A percentile compares a stretch with the other conserved stretches of the same genome.
phyloP scores from a whole-genome alignment of 2,329 filamentous ascomycete species.

The Keithomyces neogunnii region DNA sequence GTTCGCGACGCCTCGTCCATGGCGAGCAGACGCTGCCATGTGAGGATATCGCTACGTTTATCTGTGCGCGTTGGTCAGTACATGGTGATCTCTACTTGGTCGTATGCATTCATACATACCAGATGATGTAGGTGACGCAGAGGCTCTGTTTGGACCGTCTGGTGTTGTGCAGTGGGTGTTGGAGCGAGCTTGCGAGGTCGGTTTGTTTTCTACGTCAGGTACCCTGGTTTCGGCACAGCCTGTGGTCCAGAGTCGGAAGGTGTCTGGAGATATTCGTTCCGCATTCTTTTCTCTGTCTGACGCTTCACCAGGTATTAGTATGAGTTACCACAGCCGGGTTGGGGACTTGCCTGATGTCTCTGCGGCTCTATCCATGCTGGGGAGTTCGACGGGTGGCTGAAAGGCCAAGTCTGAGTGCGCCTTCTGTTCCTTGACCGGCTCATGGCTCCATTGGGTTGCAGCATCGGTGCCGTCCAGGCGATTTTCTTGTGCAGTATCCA shows the following conservation, averaged over 20 bases:
- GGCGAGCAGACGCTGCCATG: not conserved
- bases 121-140: not conserved
- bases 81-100: not conserved
- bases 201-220: too few species aligned
- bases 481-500: not conserved
- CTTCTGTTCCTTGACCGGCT: not conserved
- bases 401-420: too few species aligned
- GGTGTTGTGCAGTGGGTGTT: not conserved
- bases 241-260: slow-evolving; percentile 29
- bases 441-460: not conserved
- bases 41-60: not conserved
- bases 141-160: not conserved
- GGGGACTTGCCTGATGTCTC: too few species aligned
- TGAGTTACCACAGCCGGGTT: not conserved
- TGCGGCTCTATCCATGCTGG: too few species aligned
- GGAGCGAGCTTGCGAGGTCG: too few species aligned
- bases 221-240: slow-evolving; percentile 12
- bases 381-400: too few species aligned
- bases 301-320: slow-evolving; percentile 17
- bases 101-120: not conserved
- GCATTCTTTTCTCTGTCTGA: slow-evolving; percentile 31
- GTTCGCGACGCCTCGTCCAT: not conserved
- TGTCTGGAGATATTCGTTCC: slow-evolving; percentile 31
- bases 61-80: not conserved
- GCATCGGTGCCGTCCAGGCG: not conserved